phyloP scores from a whole-genome alignment of 2,329 filamentous ascomycete species.

The Fusarium incarnatum region DNA sequence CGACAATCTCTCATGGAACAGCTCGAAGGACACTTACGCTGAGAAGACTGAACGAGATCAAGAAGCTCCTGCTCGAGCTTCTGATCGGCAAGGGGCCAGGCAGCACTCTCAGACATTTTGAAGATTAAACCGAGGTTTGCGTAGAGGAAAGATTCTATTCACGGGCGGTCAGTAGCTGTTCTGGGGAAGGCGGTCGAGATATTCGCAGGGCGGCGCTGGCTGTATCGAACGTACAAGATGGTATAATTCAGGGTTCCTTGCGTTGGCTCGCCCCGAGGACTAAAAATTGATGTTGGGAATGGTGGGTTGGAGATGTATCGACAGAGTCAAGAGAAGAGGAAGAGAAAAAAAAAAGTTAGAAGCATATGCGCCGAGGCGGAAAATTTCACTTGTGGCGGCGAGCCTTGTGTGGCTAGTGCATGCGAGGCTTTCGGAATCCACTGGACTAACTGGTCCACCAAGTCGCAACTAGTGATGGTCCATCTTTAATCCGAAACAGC shows the following conservation, averaged over 20 bases:
- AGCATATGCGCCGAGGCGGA: slow-evolving; percentile 33
- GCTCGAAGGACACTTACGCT: slow-evolving; percentile 53
- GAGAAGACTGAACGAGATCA: slow-evolving; percentile 80
- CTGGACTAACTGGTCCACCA: background rate
- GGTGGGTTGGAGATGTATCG: slow-evolving; percentile 30
- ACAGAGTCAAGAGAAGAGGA: slow-evolving; percentile 28
- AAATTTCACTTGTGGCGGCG: slow-evolving; percentile 42
- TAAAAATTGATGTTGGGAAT: slow-evolving; percentile 28
- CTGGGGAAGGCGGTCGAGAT: background rate
- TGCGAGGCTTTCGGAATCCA: slow-evolving; percentile 14
- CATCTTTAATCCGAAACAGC: slow-evolving; percentile 40
- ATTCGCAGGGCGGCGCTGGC: background rate
- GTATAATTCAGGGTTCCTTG: slow-evolving; percentile 66
- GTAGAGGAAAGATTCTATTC: slow-evolving; percentile 22
- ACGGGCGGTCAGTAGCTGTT: slow-evolving; percentile 26
- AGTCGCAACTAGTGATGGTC: background rate
- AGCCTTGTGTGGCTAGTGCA: slow-evolving; percentile 35
- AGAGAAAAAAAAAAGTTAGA: slow-evolving; percentile 38
- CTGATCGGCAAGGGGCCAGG: slow-evolving; percentile 79
- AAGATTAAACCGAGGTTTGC: slow-evolving; percentile 32
- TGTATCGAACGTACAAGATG: slow-evolving; percentile 22
- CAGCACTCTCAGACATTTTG: slow-evolving; percentile 52
- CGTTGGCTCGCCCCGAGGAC: slow-evolving; percentile 68
- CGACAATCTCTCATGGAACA: background rate
- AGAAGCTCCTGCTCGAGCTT: slow-evolving; percentile 84